Evolutionary conservation across 148 eudicot species (phyloP).

Genomic region (Fagopyrum homotropicum): DNA sequence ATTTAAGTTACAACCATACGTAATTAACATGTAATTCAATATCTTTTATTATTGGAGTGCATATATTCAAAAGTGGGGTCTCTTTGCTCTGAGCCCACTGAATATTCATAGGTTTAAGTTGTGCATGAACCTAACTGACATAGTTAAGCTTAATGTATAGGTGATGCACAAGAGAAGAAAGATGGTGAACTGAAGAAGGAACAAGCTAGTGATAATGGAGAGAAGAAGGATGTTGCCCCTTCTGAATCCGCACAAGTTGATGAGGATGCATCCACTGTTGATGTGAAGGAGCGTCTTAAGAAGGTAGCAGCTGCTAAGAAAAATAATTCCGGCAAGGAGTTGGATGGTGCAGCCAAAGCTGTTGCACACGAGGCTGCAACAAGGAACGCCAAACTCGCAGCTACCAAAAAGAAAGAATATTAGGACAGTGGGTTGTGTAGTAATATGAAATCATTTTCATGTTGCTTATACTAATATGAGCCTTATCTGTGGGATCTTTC

Average conservation of each 20-base stretch:
- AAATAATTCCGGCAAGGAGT: slow-evolving; percentile 82
- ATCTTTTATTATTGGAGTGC: too few species aligned
- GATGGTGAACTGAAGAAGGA: slow-evolving; percentile 40
- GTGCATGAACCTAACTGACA: not conserved
- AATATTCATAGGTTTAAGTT: not conserved
- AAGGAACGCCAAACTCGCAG: slow-evolving; percentile 83
- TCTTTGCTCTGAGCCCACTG: too few species aligned
- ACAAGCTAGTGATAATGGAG: slow-evolving; percentile 32
- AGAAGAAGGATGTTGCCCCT: slow-evolving; percentile 53
- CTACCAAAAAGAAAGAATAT: slow-evolving; percentile 97
- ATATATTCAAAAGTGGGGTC: too few species aligned
- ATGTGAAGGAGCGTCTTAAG: slow-evolving; percentile 81
- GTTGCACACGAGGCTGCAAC: slow-evolving; percentile 94
- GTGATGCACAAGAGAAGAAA: slow-evolving; percentile 48
- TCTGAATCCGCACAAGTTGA: slow-evolving; percentile 42
- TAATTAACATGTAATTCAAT: not conserved
- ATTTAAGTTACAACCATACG: not conserved
- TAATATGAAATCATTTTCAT: slow-evolving; percentile 30
- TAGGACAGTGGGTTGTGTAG: too few species aligned
- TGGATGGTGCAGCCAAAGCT: slow-evolving; percentile 83
- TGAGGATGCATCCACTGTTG: slow-evolving; percentile 50
- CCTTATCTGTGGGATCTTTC: not conserved
- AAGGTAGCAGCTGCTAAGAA: slow-evolving; percentile 71
- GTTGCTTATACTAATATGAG: slow-evolving; percentile 8
- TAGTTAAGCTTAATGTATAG: slow-evolving; percentile 19